These are phyloP conservation scores for Coemansia sp. DNA, from an alignment of 192 early-diverging fungal genomes.

Conservation along the genomic window DNA sequence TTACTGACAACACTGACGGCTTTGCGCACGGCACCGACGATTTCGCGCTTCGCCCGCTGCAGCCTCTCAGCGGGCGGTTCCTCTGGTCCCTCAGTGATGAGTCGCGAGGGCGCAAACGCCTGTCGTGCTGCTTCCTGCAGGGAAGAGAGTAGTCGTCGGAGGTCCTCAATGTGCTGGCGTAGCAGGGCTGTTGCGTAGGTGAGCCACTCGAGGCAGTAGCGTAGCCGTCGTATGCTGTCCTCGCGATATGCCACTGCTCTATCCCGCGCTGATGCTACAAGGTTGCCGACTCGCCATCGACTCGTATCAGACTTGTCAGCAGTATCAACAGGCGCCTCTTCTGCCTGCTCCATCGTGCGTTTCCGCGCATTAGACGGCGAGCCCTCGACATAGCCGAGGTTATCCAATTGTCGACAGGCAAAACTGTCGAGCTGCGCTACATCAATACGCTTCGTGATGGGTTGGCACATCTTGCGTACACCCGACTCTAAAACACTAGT, in stretches of 20 bases:
- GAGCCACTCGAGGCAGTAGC: constrained; percentile 88
- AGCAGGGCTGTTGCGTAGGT: constrained; percentile 79
- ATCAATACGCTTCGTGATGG: constrained; percentile 73
- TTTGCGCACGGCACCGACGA: constrained; percentile 77
- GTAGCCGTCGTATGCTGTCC: constrained; percentile 81
- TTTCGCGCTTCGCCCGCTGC: constrained; percentile 69
- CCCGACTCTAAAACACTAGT: constrained; percentile 77
- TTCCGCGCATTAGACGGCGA: constrained; percentile 18
- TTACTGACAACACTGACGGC: constrained; percentile 85
- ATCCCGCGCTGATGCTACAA: constrained; percentile 39
- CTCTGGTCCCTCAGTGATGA: background rate
- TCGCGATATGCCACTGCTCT: constrained; percentile 79
- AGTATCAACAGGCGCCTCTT: constrained; percentile 54
- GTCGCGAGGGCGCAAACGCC: background rate
- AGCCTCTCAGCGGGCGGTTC: constrained; percentile 49
- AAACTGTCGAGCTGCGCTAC: constrained; percentile 71
- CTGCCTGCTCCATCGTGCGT: constrained; percentile 41
- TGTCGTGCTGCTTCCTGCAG: constrained; percentile 31
- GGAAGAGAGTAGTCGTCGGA: constrained; percentile 56
- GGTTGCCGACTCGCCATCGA: constrained; percentile 24
- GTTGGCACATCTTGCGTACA: constrained; percentile 67
- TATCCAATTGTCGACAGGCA: constrained; percentile 75
- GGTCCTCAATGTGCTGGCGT: constrained; percentile 61
- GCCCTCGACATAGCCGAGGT: constrained; percentile 32
- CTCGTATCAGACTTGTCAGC: constrained; percentile 56